phyloP scores from a whole-genome alignment of 2,329 filamentous ascomycete genomes.

The Thelonectria rubi region DNA sequence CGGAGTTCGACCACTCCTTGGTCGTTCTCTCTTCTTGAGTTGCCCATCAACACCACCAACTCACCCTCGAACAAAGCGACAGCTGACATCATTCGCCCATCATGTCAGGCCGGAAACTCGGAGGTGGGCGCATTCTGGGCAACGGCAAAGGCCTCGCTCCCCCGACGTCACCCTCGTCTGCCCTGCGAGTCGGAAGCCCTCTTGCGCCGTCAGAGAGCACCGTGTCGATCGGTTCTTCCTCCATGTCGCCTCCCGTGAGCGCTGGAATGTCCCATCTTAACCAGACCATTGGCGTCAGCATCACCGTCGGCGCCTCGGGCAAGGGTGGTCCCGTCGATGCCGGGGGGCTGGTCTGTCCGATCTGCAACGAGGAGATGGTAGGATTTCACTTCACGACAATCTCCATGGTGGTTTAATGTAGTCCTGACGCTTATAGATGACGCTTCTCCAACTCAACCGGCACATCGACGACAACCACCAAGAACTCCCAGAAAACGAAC shows the following conservation, averaged over 20 bases:
- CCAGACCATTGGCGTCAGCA: slow-evolving; percentile 83
- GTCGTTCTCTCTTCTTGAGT: slow-evolving; percentile 43
- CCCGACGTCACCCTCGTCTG: slow-evolving; percentile 52
- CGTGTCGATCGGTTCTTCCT: slow-evolving; percentile 78
- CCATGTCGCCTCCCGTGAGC: slow-evolving; percentile 66
- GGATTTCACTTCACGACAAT: slow-evolving; percentile 25
- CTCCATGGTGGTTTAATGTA: neutral
- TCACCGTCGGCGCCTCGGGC: slow-evolving; percentile 70
- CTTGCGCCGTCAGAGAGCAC: slow-evolving; percentile 73
- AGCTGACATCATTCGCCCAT: slow-evolving; percentile 21
- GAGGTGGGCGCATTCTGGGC: slow-evolving; percentile 90
- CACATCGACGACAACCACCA: slow-evolving; percentile 89
- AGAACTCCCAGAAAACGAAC: slow-evolving; percentile 86
- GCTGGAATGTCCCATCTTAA: slow-evolving; percentile 73
- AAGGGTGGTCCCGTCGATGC: slow-evolving; percentile 59
- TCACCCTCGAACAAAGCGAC: neutral
- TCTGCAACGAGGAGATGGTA: slow-evolving; percentile 98
- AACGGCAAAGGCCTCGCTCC: slow-evolving; percentile 85
- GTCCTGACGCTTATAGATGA: slow-evolving; percentile 66
- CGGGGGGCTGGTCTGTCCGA: slow-evolving; percentile 87
- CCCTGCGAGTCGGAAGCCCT: slow-evolving; percentile 59
- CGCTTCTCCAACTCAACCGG: slow-evolving; percentile 88
- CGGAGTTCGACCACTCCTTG: slow-evolving; percentile 46
- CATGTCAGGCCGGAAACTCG: slow-evolving; percentile 88
- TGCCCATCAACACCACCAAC: slow-evolving; percentile 6